Evolutionary conservation across 495 filamentous ascomycete genomes (phyloP), one percentile per base, ranked within the genome.

Genomic region (Xylaria nigripes): DNA sequence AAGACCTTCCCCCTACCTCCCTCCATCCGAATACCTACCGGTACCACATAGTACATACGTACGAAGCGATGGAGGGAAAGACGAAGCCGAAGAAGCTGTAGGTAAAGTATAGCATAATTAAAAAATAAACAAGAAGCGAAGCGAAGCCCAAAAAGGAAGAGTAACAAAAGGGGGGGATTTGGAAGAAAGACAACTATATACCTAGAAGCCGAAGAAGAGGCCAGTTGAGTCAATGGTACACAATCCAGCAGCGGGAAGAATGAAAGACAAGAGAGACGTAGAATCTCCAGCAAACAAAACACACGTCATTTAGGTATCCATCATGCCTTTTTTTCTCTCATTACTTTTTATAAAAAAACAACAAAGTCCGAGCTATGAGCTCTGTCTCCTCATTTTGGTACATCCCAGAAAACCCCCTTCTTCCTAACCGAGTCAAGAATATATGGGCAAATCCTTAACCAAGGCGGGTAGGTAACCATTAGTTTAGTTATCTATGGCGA

Each of bases 301-400:
- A n/a, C n/a, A n/a, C n/a, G n/a, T n/a, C n/a, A n/a, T n/a, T n/a
- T 36, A 13, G 27, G 27, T 38, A 16, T 38, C 13, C 50, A 32
- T 38, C 16, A 52, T 45, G 41, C 41, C 16, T 45, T 45, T 42
- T 52, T 52, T 18, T 45, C 24, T 46, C n/a, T 13, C 22, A 45
- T 24, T 23, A 18, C 21, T 24, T 29, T 38, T n/a, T n/a, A n/a
- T n/a, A n/a, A n/a, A n/a, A n/a, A n/a, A n/a, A 30, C 30, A 8
- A 30, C 32, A n/a, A 7, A 25, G 36, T 25, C 30, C 42, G 30
- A 40, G 41, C 15, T 6, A n/a, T n/a, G 19, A 45, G 29, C 12
- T 32, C 42, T 41, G 15, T 3, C 12, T 13, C 27, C 30, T 24
- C 30, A 2, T 12, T 54, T 44, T 54, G 27, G 30, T 54, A 54